Evolutionary conservation across 345 rosid genomes (phyloP), one percentile per base, ranked within the genome.

Genomic region (Populus deltoides): DNA sequence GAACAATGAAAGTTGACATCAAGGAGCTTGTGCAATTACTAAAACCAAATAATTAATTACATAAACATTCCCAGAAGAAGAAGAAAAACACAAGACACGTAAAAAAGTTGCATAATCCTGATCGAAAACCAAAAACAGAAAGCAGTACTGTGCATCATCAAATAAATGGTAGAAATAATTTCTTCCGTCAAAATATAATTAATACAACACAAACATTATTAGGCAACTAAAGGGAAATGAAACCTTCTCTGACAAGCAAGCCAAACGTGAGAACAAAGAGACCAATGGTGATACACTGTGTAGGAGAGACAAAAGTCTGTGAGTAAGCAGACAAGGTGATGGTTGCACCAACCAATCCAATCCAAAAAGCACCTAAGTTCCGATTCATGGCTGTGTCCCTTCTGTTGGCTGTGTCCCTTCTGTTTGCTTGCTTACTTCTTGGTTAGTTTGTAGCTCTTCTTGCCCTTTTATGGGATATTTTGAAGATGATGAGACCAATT

Each of bases 281-380:
- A 39, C 94, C 98, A 25, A 81, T 81, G 5, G 86, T 55, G 66
- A 93, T 69, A 81, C 91, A 91, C 59, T 81, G 88, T 9, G 90
- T 89, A 25, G 93, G 86, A 69, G 88, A 78, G 66, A 89, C 49
- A 67, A 75, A 24, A 2, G 88, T 83, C 87, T 93, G 95, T 22
- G 92, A 88, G 72, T 92, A 93, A 12, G 95, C 94, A 62, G 92
- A 89, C 41, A 92, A 77, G 72, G 98, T 93, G 83, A 93, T 86
- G 22, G 75, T 77, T 61, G 93, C 98, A 6, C 98, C 97, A 12
- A 85, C 86, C 68, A 89, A 36, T 74, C 97, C 98, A 33, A 93
- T 92, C 81, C 86, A 72, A 27, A 88, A 79, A 63, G 92, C 81
- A 35, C 70, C 86, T 81, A 78, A 35, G 82, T 90, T 92, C 78